Base-by-base conservation (phyloP, 2,329 filamentous ascomycete genomes). In the Sarocladium brachiariae region DNA sequence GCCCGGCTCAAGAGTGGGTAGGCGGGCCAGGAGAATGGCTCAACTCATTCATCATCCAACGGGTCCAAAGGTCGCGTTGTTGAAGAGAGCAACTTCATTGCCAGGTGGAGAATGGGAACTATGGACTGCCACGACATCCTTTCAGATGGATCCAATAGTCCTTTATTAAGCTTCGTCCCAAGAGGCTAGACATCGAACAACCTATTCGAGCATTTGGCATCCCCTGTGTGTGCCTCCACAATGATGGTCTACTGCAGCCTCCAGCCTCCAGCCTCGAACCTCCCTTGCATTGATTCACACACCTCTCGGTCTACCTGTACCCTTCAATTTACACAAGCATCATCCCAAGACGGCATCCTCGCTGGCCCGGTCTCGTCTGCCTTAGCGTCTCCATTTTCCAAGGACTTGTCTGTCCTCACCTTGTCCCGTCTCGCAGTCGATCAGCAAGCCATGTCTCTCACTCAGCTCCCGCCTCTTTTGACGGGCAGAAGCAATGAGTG, bases 331-430 rank as follows among this genome's bases (percentile, higher is more conserved):
- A 33, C 25, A 47, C 43, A 47, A 33, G 43, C 43, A 47, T 47
- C 43, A 47, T 47, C 43, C 43, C 43, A 47, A 47, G 24, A 47
- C 25, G 11, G 39, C 39, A 43, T 43, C 8, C 43, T 47, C 27
- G 27, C 21, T 9, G 7, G 11, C n/a, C 33, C 6, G 24, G 25
- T 19, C 25, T 18, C 21, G 13, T 33, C 27, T 21, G 25, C 27
- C 2, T 33, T 47, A 47, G 43, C 43, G 43, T 30, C 43, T 25
- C 43, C 43, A 31, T 47, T 9, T 16, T 5, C 10, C 24, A 27
- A 16, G 39, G 24, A n/a, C 21, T 16, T 3, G 24, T 4, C 18
- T 45, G 24, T 47, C 25, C 43, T 47, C 43, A 47, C 43, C 16
- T 11, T 47, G 43, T 31, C n/a, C 25, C 27, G 25, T 19, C 25